A percentile compares a stretch with the other conserved stretches of the same genome.
phyloP scores from a whole-genome alignment of 192 early-diverging fungal species.

The Backusella morwellensis region DNA sequence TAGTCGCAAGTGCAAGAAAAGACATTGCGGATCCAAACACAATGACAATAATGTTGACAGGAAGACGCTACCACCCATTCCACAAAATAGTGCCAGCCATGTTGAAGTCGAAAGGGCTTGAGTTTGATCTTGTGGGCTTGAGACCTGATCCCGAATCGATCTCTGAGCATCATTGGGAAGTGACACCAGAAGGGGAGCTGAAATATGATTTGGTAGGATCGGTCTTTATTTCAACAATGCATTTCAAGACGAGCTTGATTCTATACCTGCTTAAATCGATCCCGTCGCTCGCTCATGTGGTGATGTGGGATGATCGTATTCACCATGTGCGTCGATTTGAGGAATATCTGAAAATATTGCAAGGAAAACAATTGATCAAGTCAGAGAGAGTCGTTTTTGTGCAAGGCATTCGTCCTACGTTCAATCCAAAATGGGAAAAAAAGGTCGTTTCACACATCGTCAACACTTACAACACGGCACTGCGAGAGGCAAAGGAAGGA shows the following conservation, averaged over 20 bases:
- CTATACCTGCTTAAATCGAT: slow-evolving; percentile 10
- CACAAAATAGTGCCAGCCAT: slow-evolving; percentile 10
- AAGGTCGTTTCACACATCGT: slow-evolving; percentile 10
- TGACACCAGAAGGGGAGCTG: not conserved
- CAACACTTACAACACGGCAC: slow-evolving; percentile 8
- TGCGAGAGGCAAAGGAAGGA: not conserved
- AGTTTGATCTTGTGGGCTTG: slow-evolving; percentile 30
- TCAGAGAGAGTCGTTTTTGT: slow-evolving; percentile 13
- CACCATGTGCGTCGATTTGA: slow-evolving; percentile 15
- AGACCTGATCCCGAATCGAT: slow-evolving; percentile 31
- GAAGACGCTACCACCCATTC: slow-evolving; percentile 33
- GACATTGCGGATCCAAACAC: slow-evolving; percentile 18
- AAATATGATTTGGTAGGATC: not conserved
- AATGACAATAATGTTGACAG: slow-evolving; percentile 29
- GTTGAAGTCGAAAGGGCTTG: slow-evolving; percentile 13
- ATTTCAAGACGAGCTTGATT: slow-evolving; percentile 32
- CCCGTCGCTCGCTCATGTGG: slow-evolving; percentile 16
- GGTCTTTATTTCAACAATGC: slow-evolving; percentile 26
- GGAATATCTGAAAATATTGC: slow-evolving; percentile 9
- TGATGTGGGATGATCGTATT: slow-evolving; percentile 33
- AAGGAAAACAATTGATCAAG: not conserved
- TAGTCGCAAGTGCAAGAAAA: slow-evolving; percentile 18
- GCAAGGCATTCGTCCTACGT: slow-evolving; percentile 9
- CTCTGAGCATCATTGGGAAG: not conserved
- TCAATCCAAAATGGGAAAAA: slow-evolving; percentile 20